Percentiles rank a stretch among this genome's conserved stretches.
Conservation (phyloP, 768 basidiomycete genomes). For the Fistulinella prunicolor region DNA sequence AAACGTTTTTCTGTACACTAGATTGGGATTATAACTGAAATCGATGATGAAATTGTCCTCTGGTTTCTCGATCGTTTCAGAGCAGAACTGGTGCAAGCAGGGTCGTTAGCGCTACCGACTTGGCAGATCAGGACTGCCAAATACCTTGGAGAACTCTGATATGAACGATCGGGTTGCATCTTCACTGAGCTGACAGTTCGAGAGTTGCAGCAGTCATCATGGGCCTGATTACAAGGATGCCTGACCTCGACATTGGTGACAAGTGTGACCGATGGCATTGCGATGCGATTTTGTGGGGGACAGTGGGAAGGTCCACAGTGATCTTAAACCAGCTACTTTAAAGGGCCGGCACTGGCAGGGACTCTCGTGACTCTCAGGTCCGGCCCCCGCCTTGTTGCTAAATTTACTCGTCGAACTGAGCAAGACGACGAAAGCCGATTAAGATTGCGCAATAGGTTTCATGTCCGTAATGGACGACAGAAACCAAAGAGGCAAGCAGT, state of each 20-base stretch:
- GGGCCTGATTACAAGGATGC: neutral
- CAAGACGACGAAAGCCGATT: too few relatives aligned
- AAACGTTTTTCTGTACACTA: constrained; percentile 56
- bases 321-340: too few relatives aligned
- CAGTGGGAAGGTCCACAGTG: neutral
- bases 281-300: neutral
- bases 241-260: constrained; percentile 35
- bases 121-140: neutral
- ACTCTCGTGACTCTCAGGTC: too few relatives aligned
- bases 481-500: too few relatives aligned
- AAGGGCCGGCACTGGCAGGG: too few relatives aligned
- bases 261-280: constrained; percentile 35
- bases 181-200: constrained; percentile 3
- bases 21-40: constrained; percentile 51
- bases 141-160: constrained; percentile 3
- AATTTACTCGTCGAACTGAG: too few relatives aligned
- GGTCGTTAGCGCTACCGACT: neutral
- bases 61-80: constrained; percentile 50
- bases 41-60: constrained; percentile 50
- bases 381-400: too few relatives aligned
- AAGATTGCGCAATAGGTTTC: too few relatives aligned
- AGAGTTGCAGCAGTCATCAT: neutral
- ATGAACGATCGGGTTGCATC: constrained; percentile 1
- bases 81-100: constrained; percentile 31
- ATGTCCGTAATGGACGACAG: too few relatives aligned